Conservation (phyloP, 352 stramenopile genomes). For the Globisporangium yorkense region DNA sequence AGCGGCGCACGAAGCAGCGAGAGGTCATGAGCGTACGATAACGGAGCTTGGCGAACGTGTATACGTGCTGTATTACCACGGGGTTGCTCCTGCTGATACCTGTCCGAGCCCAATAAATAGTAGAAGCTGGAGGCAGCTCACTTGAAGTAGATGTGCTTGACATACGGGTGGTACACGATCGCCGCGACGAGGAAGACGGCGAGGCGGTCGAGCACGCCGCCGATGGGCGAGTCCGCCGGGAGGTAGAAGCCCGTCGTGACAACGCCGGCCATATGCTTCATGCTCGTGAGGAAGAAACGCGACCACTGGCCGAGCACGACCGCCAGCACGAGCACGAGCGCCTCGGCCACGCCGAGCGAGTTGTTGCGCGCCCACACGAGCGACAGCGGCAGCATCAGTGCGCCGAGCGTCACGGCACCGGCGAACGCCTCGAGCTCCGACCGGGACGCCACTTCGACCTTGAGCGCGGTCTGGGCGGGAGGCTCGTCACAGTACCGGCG, state of each 20-base stretch:
- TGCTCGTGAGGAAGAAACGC: slow-evolving; percentile 24
- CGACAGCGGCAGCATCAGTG: slow-evolving; percentile 28
- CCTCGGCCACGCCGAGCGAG: slow-evolving; percentile 25
- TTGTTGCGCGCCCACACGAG: slow-evolving; percentile 15
- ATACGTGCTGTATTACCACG: no score
- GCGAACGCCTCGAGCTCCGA: slow-evolving; percentile 22
- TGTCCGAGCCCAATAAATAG: background rate
- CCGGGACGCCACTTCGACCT: slow-evolving; percentile 18
- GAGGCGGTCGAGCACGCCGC: slow-evolving; percentile 39
- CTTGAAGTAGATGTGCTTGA: slow-evolving; percentile 24
- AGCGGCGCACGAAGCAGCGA: background rate
- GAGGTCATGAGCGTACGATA: background rate
- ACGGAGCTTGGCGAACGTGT: no score
- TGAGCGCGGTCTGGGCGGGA: slow-evolving; percentile 10
- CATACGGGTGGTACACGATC: slow-evolving; percentile 46
- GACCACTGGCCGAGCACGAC: slow-evolving; percentile 36
- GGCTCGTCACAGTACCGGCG: slow-evolving; percentile 21
- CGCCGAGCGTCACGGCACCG: slow-evolving; percentile 25
- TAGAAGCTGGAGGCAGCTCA: slow-evolving; percentile 18
- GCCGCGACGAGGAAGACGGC: slow-evolving; percentile 36
- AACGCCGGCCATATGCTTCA: slow-evolving; percentile 40
- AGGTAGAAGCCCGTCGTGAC: slow-evolving; percentile 43
- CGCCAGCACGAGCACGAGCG: slow-evolving; percentile 33
- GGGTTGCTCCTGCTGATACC: no score
- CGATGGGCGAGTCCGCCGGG: slow-evolving; percentile 16